A percentile compares a stretch with the other conserved stretches of the same genome.
These are phyloP conservation scores for Quercus aquifolioides DNA, from an alignment of 306 rosid genomes.

Conservation along the genomic window DNA sequence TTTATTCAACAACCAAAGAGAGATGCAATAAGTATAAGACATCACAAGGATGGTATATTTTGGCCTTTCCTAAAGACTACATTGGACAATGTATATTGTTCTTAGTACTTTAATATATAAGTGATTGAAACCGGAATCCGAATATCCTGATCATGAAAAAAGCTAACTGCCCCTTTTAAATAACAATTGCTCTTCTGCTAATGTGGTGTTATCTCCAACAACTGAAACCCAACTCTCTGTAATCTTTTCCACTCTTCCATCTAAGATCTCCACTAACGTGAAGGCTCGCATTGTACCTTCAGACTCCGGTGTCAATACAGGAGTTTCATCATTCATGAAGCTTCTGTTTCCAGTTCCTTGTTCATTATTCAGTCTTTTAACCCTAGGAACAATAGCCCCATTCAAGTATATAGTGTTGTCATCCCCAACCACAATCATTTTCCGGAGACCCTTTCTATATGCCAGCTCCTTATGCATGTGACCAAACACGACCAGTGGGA, in stretches of 20 bases:
- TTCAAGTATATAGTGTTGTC: slow-evolving; percentile 71
- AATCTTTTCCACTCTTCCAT: slow-evolving; percentile 55
- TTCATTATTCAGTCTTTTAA: slow-evolving; percentile 35
- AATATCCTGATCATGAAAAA: not conserved
- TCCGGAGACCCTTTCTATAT: slow-evolving; percentile 61
- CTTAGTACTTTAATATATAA: slow-evolving; percentile 25
- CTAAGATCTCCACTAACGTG: slow-evolving; percentile 58
- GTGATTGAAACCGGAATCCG: not conserved
- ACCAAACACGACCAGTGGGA: slow-evolving; percentile 76
- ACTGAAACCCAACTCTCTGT: slow-evolving; percentile 82
- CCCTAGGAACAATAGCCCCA: slow-evolving; percentile 87
- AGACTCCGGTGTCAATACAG: slow-evolving; percentile 24
- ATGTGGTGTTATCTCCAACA: slow-evolving; percentile 41
- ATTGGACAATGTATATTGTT: not conserved
- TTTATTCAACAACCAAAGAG: not conserved
- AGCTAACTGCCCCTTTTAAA: slow-evolving; percentile 28
- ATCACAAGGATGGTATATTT: not conserved
- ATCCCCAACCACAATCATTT: slow-evolving; percentile 63
- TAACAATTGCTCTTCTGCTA: slow-evolving; percentile 59
- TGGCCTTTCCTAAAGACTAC: not conserved
- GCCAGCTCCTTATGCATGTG: slow-evolving; percentile 91
- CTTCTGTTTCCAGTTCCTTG: slow-evolving; percentile 25
- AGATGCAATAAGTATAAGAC: not conserved
- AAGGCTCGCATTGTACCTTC: slow-evolving; percentile 64
- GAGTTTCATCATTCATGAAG: slow-evolving; percentile 17